Percentiles rank a stretch among this genome's conserved stretches.
Evolutionary conservation across 352 stramenopile species (phyloP).

Genomic region (Globisporangium irregulare): DNA sequence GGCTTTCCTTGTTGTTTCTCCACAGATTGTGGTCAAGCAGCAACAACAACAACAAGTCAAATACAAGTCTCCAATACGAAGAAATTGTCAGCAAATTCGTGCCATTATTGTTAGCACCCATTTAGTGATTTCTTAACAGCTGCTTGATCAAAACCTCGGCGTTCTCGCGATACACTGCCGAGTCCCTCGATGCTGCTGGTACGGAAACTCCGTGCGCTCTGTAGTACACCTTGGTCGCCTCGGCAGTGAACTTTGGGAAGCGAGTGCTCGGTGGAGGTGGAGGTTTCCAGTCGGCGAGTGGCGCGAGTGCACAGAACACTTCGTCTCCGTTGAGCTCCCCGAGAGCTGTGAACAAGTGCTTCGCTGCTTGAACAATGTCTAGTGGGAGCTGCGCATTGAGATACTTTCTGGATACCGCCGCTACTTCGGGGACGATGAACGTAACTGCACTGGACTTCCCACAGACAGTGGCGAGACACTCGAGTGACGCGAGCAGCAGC

Average conservation of each 20-base stretch:
- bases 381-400: conserved; percentile 32
- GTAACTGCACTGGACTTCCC: conserved; percentile 41
- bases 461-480: conserved; percentile 50
- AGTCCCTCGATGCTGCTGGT: background rate
- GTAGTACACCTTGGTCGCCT: conserved; percentile 36
- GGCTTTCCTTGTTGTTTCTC: background rate
- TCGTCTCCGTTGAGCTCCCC: conserved; percentile 64
- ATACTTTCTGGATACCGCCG: conserved; percentile 37
- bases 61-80: background rate
- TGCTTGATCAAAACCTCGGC: conserved; percentile 12
- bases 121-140: conserved; percentile 12
- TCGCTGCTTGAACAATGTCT: conserved; percentile 35
- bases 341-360: conserved; percentile 43
- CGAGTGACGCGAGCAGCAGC: conserved; percentile 53
- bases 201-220: background rate
- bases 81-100: background rate
- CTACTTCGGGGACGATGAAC: conserved; percentile 61
- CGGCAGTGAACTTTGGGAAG: conserved; percentile 34
- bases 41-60: background rate
- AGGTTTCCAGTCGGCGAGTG: conserved; percentile 50
- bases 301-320: conserved; percentile 59
- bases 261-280: conserved; percentile 36
- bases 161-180: conserved; percentile 10
- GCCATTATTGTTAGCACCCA: background rate
- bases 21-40: background rate